Base-by-base conservation (phyloP, 768 basidiomycete species). In the Pilatotrama ljubarskyi region DNA sequence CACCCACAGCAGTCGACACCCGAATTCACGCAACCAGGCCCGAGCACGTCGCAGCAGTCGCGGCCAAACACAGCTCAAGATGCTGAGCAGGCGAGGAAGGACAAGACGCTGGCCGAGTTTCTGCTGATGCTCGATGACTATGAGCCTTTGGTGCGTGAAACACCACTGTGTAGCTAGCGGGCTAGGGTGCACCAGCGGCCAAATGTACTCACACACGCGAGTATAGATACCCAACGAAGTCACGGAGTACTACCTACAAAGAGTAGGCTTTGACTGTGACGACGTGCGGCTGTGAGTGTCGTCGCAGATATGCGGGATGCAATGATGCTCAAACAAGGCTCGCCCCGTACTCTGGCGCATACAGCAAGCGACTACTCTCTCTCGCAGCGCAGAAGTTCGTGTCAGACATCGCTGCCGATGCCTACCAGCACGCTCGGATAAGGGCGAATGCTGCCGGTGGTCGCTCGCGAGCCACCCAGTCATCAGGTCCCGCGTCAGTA, bases 361-460 rank as follows among this genome's bases (percentile, higher is more conserved):
- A 8, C 72, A 97, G 95, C 57, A 98, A 97, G 77, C 91, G 96
- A 2, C 84, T 99, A 17, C 80, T 99, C 24, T 95, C 96, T 0
- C 82, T 98, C 13, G 95, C 97, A 2, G 94, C 97, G 0, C 97
- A 99, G 70, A 98, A 98, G 70, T 98, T 99, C 71, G 88, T 98
- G 43, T 92, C 95, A 7, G 96, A 98, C 70, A 95, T 99, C 55
- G 91, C 96, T 2, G 85, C 91, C 2, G 97, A 99, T 72, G 95
- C 97, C 10, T 98, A 93, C 75, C 95, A 98, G 70, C 96, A 98
- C 74, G 97, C 97, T 8, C 91, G 96, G 29, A 92, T 98, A 68
- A 86, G 97, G 37, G 92, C 93, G 1, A 96, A 93, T 60, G 93
- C 92, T 36, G 71, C 87, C 5, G 84, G 88, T 26, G 89, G 91